phyloP scores from a whole-genome alignment of 257 asterid species.

The Striga asiatica region DNA sequence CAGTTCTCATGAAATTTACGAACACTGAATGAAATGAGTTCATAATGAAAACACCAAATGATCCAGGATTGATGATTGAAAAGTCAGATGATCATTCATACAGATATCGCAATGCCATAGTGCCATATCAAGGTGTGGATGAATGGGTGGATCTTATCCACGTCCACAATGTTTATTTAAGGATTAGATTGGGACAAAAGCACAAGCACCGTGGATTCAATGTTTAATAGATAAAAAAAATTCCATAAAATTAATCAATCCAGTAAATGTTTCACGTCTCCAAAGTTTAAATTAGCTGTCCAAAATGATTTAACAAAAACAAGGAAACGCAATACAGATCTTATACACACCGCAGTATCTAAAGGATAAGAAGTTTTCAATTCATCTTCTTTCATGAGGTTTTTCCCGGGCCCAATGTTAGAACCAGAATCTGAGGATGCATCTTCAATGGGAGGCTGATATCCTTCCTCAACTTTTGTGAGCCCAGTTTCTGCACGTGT shows the following conservation, averaged over 20 bases:
- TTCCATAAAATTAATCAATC: not conserved
- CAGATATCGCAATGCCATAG: not conserved
- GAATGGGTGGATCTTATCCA: not conserved
- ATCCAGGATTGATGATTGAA: constrained; percentile 1
- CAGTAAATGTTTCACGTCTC: constrained; percentile 2
- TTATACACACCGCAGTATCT: constrained; percentile 58
- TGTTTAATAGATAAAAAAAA: not conserved
- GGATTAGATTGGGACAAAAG: not conserved
- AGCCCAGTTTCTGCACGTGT: constrained; percentile 49
- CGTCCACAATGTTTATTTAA: too few species aligned
- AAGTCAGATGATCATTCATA: not conserved
- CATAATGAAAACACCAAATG: not conserved
- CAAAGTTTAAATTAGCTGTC: not conserved
- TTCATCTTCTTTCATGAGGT: constrained; percentile 59
- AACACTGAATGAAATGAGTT: not conserved
- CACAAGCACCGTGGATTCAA: not conserved
- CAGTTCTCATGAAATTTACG: not conserved
- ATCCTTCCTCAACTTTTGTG: constrained; percentile 68
- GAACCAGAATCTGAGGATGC: constrained; percentile 42
- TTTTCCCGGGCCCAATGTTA: constrained; percentile 54
- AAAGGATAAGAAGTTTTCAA: constrained; percentile 52
- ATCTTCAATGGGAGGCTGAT: constrained; percentile 51
- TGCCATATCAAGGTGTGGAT: not conserved
- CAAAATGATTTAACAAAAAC: not conserved
- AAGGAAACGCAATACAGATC: constrained; percentile 9